Evolutionary conservation across 352 stramenopile genomes (phyloP), one percentile per base, ranked within the genome.

Genomic region (Phytophthora melonis): DNA sequence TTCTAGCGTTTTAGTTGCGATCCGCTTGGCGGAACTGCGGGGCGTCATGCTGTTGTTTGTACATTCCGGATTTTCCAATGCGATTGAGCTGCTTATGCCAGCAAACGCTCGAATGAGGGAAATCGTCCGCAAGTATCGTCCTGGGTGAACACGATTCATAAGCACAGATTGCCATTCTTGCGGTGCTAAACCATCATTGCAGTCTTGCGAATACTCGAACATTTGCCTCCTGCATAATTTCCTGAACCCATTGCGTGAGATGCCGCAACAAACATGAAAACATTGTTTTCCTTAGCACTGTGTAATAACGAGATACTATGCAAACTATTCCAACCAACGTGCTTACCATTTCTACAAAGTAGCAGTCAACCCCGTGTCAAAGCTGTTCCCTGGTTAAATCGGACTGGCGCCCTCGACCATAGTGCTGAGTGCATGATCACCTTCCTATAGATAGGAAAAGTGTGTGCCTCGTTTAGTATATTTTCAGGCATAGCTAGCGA

Each of bases 281-380:
- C 27, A 19, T 53, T 10, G 9, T 18, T 32, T 45, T 45, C 13
- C 13, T 45, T 45, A 45, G 36, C 32, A 10, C 32, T 36, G 30
- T 36, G 7, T 32, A 36, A 9, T 27, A 25, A 2, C 23, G 58
- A 53, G 19, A 53, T 11, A 55, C 25, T 30, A 30, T 30, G 25
- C 25, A 30, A 30, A 30, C 1, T 30, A 30, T 30, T 30, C 2
- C n/a, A 16, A 32, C 16, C 0, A 25, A 52, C 13, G 9, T 19
- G 27, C 72, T 57, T 54, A 91, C 80, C 78, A 91, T 85, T 68
- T 91, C 83, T 43, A 72, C 74, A 53, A 84, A 92, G 45, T 71
- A 32, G 53, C 27, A 64, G 65, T n/a, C 47, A 71, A 55, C n/a
- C 23, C 25, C 19, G 47, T 67, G 64, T 65, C 32, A 43, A 27